phyloP scores from a whole-genome alignment of 2,329 filamentous ascomycete species.

The Sporothrix curviconia region DNA sequence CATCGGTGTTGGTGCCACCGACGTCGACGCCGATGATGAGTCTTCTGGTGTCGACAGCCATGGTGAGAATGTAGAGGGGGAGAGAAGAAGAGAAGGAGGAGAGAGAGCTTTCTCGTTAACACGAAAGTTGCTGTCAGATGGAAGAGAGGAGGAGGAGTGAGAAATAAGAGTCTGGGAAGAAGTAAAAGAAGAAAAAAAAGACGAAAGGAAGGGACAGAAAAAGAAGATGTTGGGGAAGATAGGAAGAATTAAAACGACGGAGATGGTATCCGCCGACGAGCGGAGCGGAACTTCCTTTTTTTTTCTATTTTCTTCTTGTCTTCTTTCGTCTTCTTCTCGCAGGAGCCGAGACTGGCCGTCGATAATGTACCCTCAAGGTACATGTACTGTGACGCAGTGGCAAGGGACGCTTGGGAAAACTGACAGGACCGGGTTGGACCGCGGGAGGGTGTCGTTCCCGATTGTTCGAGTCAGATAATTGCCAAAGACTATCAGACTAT shows the following conservation, averaged over 20 bases:
- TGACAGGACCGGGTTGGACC: background rate
- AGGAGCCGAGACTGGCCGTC: constrained; percentile 1
- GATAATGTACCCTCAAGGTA: background rate
- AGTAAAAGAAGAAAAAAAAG: background rate
- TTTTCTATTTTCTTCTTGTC: background rate
- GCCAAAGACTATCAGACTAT: background rate
- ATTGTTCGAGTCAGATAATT: constrained; percentile 5
- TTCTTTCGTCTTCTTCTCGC: no score
- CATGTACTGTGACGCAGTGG: background rate
- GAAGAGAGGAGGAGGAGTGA: no score
- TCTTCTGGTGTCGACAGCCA: constrained; percentile 3
- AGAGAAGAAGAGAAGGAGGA: background rate
- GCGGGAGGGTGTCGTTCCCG: background rate
- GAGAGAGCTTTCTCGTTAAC: background rate
- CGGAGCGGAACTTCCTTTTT: constrained; percentile 2
- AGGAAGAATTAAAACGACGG: background rate
- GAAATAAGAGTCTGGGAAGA: no score
- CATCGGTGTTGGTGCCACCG: constrained; percentile 27
- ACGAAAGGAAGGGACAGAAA: background rate
- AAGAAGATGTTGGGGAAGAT: background rate
- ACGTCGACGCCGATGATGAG: constrained; percentile 38
- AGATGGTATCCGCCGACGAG: background rate
- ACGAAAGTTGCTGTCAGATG: background rate
- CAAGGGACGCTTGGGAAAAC: background rate
- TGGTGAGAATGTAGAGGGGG: background rate